These are phyloP conservation scores for Calycina marina DNA, from an alignment of 2,329 filamentous ascomycete species.

Conservation along the genomic window DNA sequence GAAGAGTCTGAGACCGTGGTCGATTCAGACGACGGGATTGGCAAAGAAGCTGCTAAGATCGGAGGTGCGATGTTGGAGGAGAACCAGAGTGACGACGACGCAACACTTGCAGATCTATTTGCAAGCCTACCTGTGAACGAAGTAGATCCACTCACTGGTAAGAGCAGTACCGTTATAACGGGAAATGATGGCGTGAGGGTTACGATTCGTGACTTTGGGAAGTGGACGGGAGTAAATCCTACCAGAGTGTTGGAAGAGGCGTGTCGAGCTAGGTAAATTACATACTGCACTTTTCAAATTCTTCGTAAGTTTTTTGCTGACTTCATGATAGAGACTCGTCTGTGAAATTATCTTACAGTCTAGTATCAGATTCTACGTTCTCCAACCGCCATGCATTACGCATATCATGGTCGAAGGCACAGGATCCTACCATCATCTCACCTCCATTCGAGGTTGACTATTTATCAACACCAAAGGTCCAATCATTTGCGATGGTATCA, in stretches of 20 bases:
- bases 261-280: constrained; percentile 58
- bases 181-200: constrained; percentile 38
- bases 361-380: constrained; percentile 60
- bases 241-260: constrained; percentile 69
- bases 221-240: constrained; percentile 63
- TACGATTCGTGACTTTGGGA: constrained; percentile 69
- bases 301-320: too few species aligned
- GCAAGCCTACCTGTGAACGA: constrained; percentile 45
- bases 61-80: constrained; percentile 44
- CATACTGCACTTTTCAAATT: too few species aligned
- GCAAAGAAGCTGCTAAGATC: constrained; percentile 41
- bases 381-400: constrained; percentile 62
- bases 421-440: constrained; percentile 33
- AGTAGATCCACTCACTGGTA: constrained; percentile 41
- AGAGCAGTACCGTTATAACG: constrained; percentile 40
- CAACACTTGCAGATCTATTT: constrained; percentile 40
- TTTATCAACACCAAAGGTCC: constrained; percentile 29
- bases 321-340: constrained; percentile 44
- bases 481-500: constrained; percentile 58
- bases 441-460: constrained; percentile 19
- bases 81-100: constrained; percentile 36
- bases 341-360: constrained; percentile 50
- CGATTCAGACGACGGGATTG: constrained; percentile 31
- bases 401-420: constrained; percentile 66
- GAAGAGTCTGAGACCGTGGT: constrained; percentile 19